Percentiles rank a stretch among this genome's conserved stretches.
Conservation (phyloP, 305 asterid species). For the Fraxinus nigra region DNA sequence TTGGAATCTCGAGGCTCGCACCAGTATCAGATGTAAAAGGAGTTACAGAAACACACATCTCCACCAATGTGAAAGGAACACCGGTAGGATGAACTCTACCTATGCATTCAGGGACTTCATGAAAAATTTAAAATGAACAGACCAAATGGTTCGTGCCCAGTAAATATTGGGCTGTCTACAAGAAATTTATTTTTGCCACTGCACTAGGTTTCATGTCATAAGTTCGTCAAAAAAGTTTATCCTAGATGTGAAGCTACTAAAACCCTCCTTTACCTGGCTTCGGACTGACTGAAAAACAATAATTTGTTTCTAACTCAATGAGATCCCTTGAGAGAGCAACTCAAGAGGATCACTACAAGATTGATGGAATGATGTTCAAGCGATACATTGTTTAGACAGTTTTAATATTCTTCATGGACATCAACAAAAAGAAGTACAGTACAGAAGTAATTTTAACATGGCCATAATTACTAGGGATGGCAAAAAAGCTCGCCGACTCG, state of each 20-base stretch:
- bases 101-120: not conserved
- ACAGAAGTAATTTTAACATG: not conserved
- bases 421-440: not conserved
- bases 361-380: not conserved
- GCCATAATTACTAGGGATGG: not conserved
- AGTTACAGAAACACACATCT: conserved; percentile 45
- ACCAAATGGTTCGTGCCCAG: not conserved
- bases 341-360: not conserved
- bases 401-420: not conserved
- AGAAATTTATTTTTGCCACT: not conserved
- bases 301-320: not conserved
- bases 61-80: conserved; percentile 87
- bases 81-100: conserved; percentile 51
- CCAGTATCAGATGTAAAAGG: conserved; percentile 60
- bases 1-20: conserved; percentile 89
- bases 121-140: not conserved
- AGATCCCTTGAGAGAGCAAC: not conserved
- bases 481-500: no score
- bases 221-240: not conserved
- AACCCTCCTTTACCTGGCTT: not conserved
- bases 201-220: not conserved
- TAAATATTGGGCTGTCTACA: not conserved
- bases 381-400: not conserved
- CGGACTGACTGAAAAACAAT: not conserved
- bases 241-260: not conserved